These are phyloP conservation scores for Casuarina equisetifolia DNA, from an alignment of 306 rosid genomes.

Conservation along the genomic window DNA sequence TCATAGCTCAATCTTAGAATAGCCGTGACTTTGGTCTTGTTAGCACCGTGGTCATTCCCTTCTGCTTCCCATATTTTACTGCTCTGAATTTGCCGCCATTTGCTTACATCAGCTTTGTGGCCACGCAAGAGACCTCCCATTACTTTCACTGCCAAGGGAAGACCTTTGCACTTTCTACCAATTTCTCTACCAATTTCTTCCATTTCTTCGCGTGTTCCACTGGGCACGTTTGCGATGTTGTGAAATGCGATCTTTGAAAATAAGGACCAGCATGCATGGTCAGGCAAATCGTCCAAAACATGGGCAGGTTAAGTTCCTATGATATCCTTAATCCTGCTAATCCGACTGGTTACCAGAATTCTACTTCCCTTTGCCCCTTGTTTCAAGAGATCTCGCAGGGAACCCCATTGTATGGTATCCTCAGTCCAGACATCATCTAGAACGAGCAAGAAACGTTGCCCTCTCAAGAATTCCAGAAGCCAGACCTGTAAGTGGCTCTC, in stretches of 20 bases:
- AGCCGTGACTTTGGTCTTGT: neutral
- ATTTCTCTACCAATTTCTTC: no score
- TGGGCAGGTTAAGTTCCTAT: neutral
- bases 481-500: neutral
- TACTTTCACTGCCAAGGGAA: no score
- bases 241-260: slow-evolving; percentile 13
- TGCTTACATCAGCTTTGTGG: no score
- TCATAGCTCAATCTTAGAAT: neutral
- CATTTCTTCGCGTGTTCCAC: no score
- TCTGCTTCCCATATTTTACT: no score
- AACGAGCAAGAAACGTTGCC: slow-evolving; percentile 18
- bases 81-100: no score
- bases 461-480: neutral
- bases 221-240: no score
- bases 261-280: slow-evolving; percentile 15
- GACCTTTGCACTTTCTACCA: no score
- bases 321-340: neutral
- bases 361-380: neutral
- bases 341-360: slow-evolving; percentile 2
- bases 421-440: slow-evolving; percentile 32
- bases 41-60: no score
- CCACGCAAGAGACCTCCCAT: no score
- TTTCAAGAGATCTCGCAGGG: neutral
- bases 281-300: slow-evolving; percentile 13
- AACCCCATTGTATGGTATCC: slow-evolving; percentile 14